These are phyloP conservation scores for Hypoxylon sp. DNA, from an alignment of 2,329 filamentous ascomycete species.

Conservation along the genomic window DNA sequence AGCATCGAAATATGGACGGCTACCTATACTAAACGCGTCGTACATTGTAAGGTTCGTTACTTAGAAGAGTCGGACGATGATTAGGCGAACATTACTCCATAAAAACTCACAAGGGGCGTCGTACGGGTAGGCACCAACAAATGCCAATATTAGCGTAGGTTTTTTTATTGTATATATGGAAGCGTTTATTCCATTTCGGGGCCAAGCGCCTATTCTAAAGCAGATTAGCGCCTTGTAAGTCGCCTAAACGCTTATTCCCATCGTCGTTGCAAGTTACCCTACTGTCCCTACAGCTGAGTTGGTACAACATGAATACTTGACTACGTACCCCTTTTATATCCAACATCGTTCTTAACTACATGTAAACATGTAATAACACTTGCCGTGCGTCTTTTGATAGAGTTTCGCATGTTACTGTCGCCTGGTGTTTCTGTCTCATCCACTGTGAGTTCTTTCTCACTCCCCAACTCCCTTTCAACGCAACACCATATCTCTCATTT, in stretches of 20 bases:
- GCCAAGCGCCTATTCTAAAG: neutral
- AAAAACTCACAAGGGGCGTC: neutral
- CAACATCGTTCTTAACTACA: constrained; percentile 1
- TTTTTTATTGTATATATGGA: neutral
- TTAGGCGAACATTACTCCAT: neutral
- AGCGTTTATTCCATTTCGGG: neutral
- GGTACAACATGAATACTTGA: neutral
- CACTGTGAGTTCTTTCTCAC: neutral
- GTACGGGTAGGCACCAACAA: neutral
- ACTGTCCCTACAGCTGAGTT: neutral
- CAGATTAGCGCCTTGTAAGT: neutral
- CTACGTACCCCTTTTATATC: constrained; percentile 3
- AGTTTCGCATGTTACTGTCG: neutral
- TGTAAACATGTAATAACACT: neutral
- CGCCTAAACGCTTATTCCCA: neutral
- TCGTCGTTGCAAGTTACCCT: neutral
- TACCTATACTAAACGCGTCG: neutral
- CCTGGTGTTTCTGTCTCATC: neutral
- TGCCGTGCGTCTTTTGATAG: neutral
- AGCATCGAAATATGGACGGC: neutral
- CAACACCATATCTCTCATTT: neutral
- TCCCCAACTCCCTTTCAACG: neutral
- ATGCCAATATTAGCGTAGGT: neutral
- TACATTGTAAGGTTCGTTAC: neutral
- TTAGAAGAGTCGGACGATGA: neutral